Conservation (phyloP, 495 filamentous ascomycete genomes). For the Aspergillus homomorphus region DNA sequence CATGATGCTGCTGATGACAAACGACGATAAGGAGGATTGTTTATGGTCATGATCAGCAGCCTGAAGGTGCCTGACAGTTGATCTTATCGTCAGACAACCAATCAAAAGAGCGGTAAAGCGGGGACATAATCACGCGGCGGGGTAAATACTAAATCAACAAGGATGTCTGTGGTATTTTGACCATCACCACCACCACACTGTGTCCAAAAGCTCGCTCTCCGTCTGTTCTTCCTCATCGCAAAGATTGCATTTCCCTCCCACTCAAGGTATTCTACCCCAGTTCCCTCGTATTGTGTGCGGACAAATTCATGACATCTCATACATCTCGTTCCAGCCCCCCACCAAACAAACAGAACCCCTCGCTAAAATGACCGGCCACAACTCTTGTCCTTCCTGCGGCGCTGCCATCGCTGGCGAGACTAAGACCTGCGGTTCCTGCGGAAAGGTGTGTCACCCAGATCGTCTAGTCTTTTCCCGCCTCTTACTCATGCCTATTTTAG, state of each 20-base stretch:
- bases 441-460: slow-evolving; percentile 24
- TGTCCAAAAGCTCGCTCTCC: too few relatives aligned
- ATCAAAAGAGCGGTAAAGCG: too few relatives aligned
- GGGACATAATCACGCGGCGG: too few relatives aligned
- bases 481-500: slow-evolving; percentile 13
- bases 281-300: background rate
- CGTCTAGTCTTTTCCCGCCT: background rate
- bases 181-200: too few relatives aligned
- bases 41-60: too few relatives aligned
- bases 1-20: too few relatives aligned
- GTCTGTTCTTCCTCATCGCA: too few relatives aligned
- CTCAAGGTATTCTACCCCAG: background rate
- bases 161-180: too few relatives aligned
- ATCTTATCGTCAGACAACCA: too few relatives aligned
- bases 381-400: slow-evolving; percentile 34
- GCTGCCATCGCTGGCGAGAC: slow-evolving; percentile 25
- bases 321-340: background rate
- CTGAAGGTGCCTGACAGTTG: too few relatives aligned
- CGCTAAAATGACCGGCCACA: slow-evolving; percentile 28
- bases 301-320: background rate
- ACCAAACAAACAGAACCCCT: background rate
- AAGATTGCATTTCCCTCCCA: background rate
- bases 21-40: too few relatives aligned
- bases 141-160: too few relatives aligned
- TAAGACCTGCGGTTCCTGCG: slow-evolving; percentile 38